Evolutionary conservation across 352 stramenopile genomes (phyloP).

Genomic region (Globisporangium splendens): DNA sequence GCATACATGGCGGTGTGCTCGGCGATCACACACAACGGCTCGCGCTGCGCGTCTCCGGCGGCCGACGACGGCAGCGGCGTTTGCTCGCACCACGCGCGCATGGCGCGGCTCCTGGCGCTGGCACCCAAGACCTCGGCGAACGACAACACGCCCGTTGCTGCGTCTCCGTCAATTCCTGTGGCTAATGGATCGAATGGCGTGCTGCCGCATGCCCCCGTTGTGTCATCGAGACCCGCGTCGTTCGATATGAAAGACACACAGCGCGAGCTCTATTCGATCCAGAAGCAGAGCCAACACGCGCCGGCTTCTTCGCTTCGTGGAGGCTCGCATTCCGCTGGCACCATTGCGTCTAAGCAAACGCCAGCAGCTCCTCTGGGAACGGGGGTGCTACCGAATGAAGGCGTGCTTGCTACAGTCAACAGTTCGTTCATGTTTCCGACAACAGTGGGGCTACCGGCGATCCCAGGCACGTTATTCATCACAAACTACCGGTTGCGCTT

Average conservation of each 20-base stretch:
- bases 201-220: background rate
- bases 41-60: slow-evolving; percentile 51
- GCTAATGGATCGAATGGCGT: too few species aligned
- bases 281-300: background rate
- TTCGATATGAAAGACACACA: slow-evolving; percentile 5
- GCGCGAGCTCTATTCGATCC: background rate
- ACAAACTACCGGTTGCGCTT: slow-evolving; percentile 74
- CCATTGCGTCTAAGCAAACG: slow-evolving; percentile 2
- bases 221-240: background rate
- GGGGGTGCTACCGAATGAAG: slow-evolving; percentile 37
- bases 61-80: slow-evolving; percentile 32
- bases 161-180: slow-evolving; percentile 4
- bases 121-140: slow-evolving; percentile 47
- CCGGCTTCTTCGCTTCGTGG: too few species aligned
- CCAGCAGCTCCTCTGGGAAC: slow-evolving; percentile 6
- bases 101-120: slow-evolving; percentile 76
- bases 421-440: slow-evolving; percentile 61
- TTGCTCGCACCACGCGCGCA: slow-evolving; percentile 76
- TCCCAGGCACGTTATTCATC: slow-evolving; percentile 59
- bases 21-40: slow-evolving; percentile 63
- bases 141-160: background rate
- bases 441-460: slow-evolving; percentile 31
- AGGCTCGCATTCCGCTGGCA: background rate
- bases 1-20: slow-evolving; percentile 20
- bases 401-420: slow-evolving; percentile 27